Base-by-base conservation (phyloP, 2,329 filamentous ascomycete genomes). In the Venturia carpophila region DNA sequence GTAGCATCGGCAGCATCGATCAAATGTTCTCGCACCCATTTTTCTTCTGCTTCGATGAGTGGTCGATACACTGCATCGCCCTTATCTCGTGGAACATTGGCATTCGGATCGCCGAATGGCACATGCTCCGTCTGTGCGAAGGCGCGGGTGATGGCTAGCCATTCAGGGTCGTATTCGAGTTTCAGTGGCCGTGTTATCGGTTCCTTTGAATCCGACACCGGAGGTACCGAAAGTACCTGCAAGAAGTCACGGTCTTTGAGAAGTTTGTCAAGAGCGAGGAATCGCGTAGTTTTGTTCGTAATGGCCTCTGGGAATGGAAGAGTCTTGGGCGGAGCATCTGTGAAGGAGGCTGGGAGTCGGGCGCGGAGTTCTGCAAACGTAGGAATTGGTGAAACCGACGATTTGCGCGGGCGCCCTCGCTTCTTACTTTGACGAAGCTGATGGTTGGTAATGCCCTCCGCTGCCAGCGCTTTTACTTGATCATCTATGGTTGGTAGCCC, bases 191-290 rank as follows among this genome's bases (percentile, higher is more conserved):
- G 75, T 19, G 71, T 63, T 62, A 77, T 52, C 30, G 73, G 67
- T 7, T 68, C 60, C 5, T 65, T 68, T 24, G 71, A 68, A 13
- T 70, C 68, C n/a, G 73, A 68, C 52, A 82, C 71, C 3, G 85
- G 79, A 2, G 77, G 72, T 21, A 93, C 79, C 41, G 89, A 83
- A 42, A 89, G 79, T 2, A 97, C 80, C 70, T 97, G 91, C 1
- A 99, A 80, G 72, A 93, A 97, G 67, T 92, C 84, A 17, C 89
- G 85, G 21, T 87, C 83, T 0, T 89, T 88, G 52, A 93, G 82
- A 71, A 91, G 96, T 75, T 99, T 99, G 77, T 97, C 93, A 1
- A 99, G 80, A 0, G 94, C 90, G 13, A 99, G 82, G 75, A 99
- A 99, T 15, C 87, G 82, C 2, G 93, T 95, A 5, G 82, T 81